Base-by-base conservation (phyloP, 2,329 filamentous ascomycete species). In the Arthrinium puccinioides region DNA sequence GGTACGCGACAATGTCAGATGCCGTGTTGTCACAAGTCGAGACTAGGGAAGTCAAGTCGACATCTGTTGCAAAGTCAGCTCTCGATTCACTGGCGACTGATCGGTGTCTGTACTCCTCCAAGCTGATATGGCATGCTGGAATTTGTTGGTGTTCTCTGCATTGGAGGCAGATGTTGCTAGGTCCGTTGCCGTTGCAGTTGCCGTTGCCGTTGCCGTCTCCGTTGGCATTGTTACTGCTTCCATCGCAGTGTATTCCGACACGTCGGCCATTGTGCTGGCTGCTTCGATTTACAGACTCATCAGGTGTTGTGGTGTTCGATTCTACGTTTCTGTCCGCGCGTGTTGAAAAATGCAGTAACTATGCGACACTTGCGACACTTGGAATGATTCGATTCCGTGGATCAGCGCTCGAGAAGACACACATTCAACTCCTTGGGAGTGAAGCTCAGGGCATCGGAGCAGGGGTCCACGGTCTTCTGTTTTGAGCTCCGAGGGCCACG, bases 1-100 rank as follows among this genome's bases (percentile, higher is more conserved):
- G 94, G 57, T 94, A 88, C 32, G 84, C 70, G 36, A 97, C 87
- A 44, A 98, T 87, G 53, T 97, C 92, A 9, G 89, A 90, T n/a
- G 92, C 92, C 4, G 88, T 90, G 42, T 82, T 84, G 62, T 98
- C 92, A 45, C 98, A 81, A 47, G 76, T 85, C 21, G 87, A 83
- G 44, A 95, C 79, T 47, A 97, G 77, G 18, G 76, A 79, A 32
- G 86, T 84, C 40, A 98, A 73, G 59, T 96, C 87, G 60, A 98
- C 87, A 52, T 81, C 89, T 95, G 53, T 28, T 40, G 32, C n/a
- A n/a, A n/a, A n/a, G n/a, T n/a, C 36, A 21, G 37, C 34, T 33
- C 32, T 34, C n/a, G n/a, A 31, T 37, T 33, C 21, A 36, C 18
- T 36, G 19, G 4, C 23, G 21, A 19, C 19, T n/a, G 8, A 5